Base-by-base conservation (phyloP, 2,329 filamentous ascomycete genomes). In the Colletotrichum brevisporum region DNA sequence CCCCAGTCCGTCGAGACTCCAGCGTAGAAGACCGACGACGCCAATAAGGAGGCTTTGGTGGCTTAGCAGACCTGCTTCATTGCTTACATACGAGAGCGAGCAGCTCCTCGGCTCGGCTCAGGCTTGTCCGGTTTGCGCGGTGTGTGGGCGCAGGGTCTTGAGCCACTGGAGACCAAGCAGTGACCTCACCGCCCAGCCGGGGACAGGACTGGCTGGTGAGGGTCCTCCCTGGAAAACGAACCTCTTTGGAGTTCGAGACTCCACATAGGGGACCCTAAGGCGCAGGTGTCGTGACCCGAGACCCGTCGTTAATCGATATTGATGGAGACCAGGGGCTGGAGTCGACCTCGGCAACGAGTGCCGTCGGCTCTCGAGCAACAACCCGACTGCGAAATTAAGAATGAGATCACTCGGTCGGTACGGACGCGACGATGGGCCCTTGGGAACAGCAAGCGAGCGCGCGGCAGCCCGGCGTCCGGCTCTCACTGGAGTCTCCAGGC, bases 271-370 rank as follows among this genome's bases (percentile, higher is more conserved):
- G 48, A 59, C 54, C 66, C 31, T 10, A 36, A 56, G 56, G 55
- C 13, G 41, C 13, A 15, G 16, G 41, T 43, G 41, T 43, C 16
- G 41, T 47, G 41, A 26, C 13, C 48, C 39, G 61, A 53, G 12
- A 52, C 36, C 24, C 39, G 43, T 63, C 51, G 41, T 59, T 48
- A 24, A 24, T 24, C 21, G 21, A 24, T 24, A 31, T 36, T 8
- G 8, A 55, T 55, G 66, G 61, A 43, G 21, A 45, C 26, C 12
- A 16, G 15, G 26, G 15, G 13, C 13, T 45, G 50, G 21, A 50
- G 31, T 65, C 41, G 48, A 60, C 54, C 61, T 69, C 66, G 66
- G 66, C 50, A 36, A 36, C 6, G 31, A 68, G 59, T 26, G 54
- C 31, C 48, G 47, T 48, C 48, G 61, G 61, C 41, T 51, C 61